Evolutionary conservation across 108 stramenopile genomes (phyloP).

Genomic region (Skeletonema tropicum): DNA sequence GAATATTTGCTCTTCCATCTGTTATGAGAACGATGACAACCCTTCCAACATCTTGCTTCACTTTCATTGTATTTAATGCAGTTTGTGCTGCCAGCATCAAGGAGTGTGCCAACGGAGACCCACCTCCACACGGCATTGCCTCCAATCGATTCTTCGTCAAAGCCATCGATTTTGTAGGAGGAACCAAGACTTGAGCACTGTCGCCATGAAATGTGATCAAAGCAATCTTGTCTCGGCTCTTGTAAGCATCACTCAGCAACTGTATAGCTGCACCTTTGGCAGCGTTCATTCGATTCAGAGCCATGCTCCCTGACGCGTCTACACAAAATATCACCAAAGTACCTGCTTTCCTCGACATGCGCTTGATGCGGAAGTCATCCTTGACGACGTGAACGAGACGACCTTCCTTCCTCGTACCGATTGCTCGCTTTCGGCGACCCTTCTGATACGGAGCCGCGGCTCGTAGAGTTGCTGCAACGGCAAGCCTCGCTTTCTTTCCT

Average conservation of each 20-base stretch:
- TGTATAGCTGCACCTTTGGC: slow-evolving; percentile 79
- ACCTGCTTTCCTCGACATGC: slow-evolving; percentile 80
- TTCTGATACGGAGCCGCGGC: slow-evolving; percentile 78
- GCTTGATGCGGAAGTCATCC: slow-evolving; percentile 69
- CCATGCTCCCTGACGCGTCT: slow-evolving; percentile 82
- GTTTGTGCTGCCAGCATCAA: slow-evolving; percentile 60
- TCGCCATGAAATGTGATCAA: slow-evolving; percentile 80
- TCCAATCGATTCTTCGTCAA: slow-evolving; percentile 73
- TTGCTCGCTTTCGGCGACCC: slow-evolving; percentile 46
- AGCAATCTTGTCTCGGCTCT: slow-evolving; percentile 75
- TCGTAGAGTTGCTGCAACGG: slow-evolving; percentile 77
- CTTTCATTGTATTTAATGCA: slow-evolving; percentile 73
- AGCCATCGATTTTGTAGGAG: slow-evolving; percentile 76
- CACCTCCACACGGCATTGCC: slow-evolving; percentile 84
- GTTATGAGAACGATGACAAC: slow-evolving; percentile 73
- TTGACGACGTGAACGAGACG: slow-evolving; percentile 57
- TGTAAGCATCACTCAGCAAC: slow-evolving; percentile 74
- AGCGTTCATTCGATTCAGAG: slow-evolving; percentile 84
- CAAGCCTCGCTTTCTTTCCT: slow-evolving; percentile 59
- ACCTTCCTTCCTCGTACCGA: slow-evolving; percentile 47
- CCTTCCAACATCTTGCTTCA: slow-evolving; percentile 67
- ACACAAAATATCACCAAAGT: slow-evolving; percentile 81
- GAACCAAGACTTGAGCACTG: slow-evolving; percentile 73
- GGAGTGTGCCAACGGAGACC: slow-evolving; percentile 79
- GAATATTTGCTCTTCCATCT: slow-evolving; percentile 78